These are phyloP conservation scores for Candida buenavistaensis DNA, from an alignment of 1,139 yeast species.

Conservation along the genomic window DNA sequence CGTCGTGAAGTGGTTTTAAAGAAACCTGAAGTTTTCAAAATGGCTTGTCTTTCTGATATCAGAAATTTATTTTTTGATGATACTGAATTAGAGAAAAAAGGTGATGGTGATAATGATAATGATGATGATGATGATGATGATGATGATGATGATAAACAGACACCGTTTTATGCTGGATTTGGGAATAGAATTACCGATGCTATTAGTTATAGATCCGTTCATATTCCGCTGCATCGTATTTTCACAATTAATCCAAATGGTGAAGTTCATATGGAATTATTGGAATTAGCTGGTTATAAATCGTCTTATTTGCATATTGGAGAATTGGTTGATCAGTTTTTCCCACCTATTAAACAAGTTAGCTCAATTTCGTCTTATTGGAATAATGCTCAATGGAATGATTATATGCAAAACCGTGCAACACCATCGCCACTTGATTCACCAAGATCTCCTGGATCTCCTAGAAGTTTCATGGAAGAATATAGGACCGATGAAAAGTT, in stretches of 20 bases:
- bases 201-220: slow-evolving; percentile 88
- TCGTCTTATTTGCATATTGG: slow-evolving; percentile 88
- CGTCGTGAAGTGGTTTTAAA: slow-evolving; percentile 87
- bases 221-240: slow-evolving; percentile 90
- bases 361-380: slow-evolving; percentile 37
- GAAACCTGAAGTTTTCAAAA: slow-evolving; percentile 96
- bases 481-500: slow-evolving; percentile 55
- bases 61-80: slow-evolving; percentile 55
- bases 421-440: slow-evolving; percentile 15
- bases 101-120: slow-evolving; percentile 25
- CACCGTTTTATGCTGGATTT: slow-evolving; percentile 96
- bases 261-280: slow-evolving; percentile 94
- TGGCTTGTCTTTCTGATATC: slow-evolving; percentile 93
- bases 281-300: slow-evolving; percentile 90
- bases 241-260: slow-evolving; percentile 97
- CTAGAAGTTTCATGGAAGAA: slow-evolving; percentile 22
- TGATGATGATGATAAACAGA: slow-evolving; percentile 36
- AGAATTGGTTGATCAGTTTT: slow-evolving; percentile 94
- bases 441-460: slow-evolving; percentile 25
- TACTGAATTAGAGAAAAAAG: too few relatives aligned
- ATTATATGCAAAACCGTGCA: slow-evolving; percentile 25
- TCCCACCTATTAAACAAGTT: slow-evolving; percentile 74
- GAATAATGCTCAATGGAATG: slow-evolving; percentile 39
- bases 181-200: slow-evolving; percentile 98
- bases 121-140: slow-evolving; percentile 34